Evolutionary conservation across 768 basidiomycete species (phyloP).

Genomic region (Macrolepiota fuliginosa): DNA sequence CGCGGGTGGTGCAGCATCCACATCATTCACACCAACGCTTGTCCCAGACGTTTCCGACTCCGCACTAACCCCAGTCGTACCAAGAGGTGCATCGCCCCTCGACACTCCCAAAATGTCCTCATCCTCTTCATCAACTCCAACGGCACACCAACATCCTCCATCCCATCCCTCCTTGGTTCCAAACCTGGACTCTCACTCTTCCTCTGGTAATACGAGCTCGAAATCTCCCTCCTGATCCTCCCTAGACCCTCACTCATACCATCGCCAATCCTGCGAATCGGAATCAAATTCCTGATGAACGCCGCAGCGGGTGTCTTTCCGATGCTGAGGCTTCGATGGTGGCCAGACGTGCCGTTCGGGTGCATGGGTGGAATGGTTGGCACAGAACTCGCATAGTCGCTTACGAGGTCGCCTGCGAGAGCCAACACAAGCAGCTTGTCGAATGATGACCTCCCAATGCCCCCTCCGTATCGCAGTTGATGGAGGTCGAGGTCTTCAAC

Average conservation of each 20-base stretch:
- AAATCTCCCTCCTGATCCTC: slow-evolving; percentile 54
- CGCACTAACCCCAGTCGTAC: slow-evolving; percentile 25
- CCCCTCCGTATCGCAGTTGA: slow-evolving; percentile 21
- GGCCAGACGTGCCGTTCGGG: slow-evolving; percentile 61
- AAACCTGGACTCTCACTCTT: slow-evolving; percentile 42
- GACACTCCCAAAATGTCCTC: slow-evolving; percentile 46
- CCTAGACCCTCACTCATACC: slow-evolving; percentile 62
- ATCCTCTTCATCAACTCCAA: slow-evolving; percentile 65
- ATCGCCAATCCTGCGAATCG: slow-evolving; percentile 52
- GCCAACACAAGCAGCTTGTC: slow-evolving; percentile 80
- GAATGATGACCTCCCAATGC: slow-evolving; percentile 45
- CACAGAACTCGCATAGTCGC: slow-evolving; percentile 39
- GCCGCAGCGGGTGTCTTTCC: background rate
- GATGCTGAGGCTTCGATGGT: slow-evolving; percentile 8
- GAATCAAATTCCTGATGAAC: slow-evolving; percentile 40
- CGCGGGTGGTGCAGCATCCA: background rate
- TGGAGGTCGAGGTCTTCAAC: slow-evolving; percentile 42
- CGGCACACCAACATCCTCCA: slow-evolving; percentile 33
- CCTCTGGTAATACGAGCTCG: slow-evolving; percentile 22
- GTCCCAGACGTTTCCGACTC: slow-evolving; percentile 32
- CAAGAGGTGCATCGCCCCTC: slow-evolving; percentile 16
- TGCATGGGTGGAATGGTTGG: slow-evolving; percentile 66
- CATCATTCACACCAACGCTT: slow-evolving; percentile 29
- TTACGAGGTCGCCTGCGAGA: slow-evolving; percentile 54
- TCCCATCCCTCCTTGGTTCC: slow-evolving; percentile 21